Conservation (phyloP, 2,329 filamentous ascomycete species). For the Aspergillus aculeatus region DNA sequence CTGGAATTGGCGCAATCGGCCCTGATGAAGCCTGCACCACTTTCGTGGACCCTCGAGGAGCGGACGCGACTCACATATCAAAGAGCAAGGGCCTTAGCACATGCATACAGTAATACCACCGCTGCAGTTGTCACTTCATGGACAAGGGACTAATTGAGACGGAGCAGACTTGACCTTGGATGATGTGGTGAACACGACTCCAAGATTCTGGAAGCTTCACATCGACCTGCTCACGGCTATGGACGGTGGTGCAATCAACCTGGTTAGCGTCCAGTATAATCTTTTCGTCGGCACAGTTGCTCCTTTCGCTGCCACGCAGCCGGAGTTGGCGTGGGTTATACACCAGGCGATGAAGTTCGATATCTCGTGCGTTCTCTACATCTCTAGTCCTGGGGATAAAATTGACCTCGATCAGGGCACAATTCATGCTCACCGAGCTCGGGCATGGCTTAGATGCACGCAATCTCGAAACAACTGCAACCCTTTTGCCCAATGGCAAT, state of each 20-base stretch:
- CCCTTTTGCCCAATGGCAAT: constrained; percentile 4
- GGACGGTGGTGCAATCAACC: constrained; percentile 6
- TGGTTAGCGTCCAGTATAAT: constrained; percentile 12
- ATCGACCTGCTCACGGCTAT: constrained; percentile 7
- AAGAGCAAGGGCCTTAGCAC: constrained; percentile 1
- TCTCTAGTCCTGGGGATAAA: background rate
- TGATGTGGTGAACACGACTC: background rate
- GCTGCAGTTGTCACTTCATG: background rate
- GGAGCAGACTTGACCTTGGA: constrained; percentile 3
- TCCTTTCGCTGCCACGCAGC: constrained; percentile 4
- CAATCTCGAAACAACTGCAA: constrained; percentile 16
- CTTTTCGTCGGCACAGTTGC: constrained; percentile 14
- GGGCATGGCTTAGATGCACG: constrained; percentile 15
- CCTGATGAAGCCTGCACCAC: background rate
- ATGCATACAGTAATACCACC: constrained; percentile 4
- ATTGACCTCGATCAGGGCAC: background rate
- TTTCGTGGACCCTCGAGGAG: background rate
- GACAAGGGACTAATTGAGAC: constrained; percentile 5
- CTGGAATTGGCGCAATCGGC: constrained; percentile 1
- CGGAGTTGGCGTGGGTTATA: background rate
- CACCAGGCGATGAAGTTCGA: background rate
- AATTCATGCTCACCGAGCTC: constrained; percentile 16
- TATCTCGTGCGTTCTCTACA: background rate
- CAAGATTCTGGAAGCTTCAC: constrained; percentile 21
- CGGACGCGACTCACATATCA: constrained; percentile 2